Evolutionary conservation across 192 early-diverging fungal genomes (phyloP).

Genomic region (Coemansia sp.): DNA sequence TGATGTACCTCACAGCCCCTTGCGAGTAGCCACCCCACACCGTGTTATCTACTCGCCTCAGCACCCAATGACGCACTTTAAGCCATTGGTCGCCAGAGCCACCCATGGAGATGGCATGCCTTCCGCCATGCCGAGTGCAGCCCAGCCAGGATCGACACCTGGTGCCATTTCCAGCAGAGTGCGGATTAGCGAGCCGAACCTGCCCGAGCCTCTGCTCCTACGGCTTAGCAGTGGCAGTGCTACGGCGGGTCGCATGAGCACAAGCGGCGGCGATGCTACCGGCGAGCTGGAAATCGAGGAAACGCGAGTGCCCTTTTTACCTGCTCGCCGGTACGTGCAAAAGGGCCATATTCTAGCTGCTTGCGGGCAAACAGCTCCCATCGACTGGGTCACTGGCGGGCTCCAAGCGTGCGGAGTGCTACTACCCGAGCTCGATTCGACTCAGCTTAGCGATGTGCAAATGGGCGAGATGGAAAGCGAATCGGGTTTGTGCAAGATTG

Average conservation of each 20-base stretch:
- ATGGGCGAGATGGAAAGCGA: conserved; percentile 46
- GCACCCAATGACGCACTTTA: conserved; percentile 16
- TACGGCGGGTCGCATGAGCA: background rate
- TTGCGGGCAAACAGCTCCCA: conserved; percentile 49
- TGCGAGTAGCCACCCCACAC: conserved; percentile 42
- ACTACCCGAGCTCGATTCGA: conserved; percentile 25
- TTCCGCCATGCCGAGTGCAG: background rate
- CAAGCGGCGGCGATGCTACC: conserved; percentile 9
- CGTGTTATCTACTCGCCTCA: conserved; percentile 47
- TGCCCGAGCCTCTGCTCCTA: background rate
- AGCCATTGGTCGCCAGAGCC: background rate
- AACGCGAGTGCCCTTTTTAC: conserved; percentile 46
- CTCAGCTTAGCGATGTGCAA: conserved; percentile 17
- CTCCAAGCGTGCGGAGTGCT: conserved; percentile 45
- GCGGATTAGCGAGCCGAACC: background rate
- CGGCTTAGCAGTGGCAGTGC: conserved; percentile 14
- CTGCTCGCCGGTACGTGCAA: conserved; percentile 46
- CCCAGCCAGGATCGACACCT: background rate
- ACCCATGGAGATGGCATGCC: background rate
- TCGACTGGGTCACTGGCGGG: conserved; percentile 47
- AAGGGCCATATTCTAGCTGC: conserved; percentile 49
- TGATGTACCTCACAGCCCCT: conserved; percentile 31
- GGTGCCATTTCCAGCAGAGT: background rate
- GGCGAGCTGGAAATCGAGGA: conserved; percentile 45
- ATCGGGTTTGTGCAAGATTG: conserved; percentile 64